phyloP scores from a whole-genome alignment of 176 grass and related monocot genomes.

The Zea mays region DNA sequence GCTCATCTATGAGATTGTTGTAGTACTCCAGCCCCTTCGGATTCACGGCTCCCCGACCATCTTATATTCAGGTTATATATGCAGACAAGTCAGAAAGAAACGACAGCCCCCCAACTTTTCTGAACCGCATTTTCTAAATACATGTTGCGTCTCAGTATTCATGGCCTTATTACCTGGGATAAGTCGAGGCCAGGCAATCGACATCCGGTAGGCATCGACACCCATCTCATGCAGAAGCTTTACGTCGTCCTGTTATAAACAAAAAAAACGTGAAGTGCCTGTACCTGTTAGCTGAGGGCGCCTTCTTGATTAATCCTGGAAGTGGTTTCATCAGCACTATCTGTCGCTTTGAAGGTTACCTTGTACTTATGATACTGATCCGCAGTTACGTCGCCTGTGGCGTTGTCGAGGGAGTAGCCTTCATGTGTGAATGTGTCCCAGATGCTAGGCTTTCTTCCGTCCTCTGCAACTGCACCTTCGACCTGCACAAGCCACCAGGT shows the following conservation, averaged over 20 bases:
- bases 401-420: constrained; percentile 47
- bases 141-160: not conserved
- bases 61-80: constrained; percentile 34
- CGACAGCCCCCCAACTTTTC: not conserved
- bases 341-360: constrained; percentile 40
- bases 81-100: not conserved
- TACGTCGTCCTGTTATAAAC: constrained; percentile 71
- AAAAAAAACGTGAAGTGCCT: not conserved
- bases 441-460: constrained; percentile 76
- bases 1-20: constrained; percentile 88
- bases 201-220: constrained; percentile 87
- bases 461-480: constrained; percentile 65
- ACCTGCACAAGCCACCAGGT: constrained; percentile 39
- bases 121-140: not conserved
- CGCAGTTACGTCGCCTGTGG: constrained; percentile 69
- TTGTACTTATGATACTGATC: constrained; percentile 96
- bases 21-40: constrained; percentile 80
- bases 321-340: not conserved
- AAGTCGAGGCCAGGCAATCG: constrained; percentile 82
- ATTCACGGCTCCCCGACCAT: constrained; percentile 85
- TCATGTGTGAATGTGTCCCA: constrained; percentile 66
- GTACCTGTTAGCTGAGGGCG: not conserved
- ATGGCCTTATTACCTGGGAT: constrained; percentile 58
- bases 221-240: constrained; percentile 79
- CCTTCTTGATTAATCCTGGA: not conserved